Evolutionary conservation across 2,329 filamentous ascomycete species (phyloP), one percentile per base, ranked within the genome.

Genomic region (Incumbomyces delicatus): DNA sequence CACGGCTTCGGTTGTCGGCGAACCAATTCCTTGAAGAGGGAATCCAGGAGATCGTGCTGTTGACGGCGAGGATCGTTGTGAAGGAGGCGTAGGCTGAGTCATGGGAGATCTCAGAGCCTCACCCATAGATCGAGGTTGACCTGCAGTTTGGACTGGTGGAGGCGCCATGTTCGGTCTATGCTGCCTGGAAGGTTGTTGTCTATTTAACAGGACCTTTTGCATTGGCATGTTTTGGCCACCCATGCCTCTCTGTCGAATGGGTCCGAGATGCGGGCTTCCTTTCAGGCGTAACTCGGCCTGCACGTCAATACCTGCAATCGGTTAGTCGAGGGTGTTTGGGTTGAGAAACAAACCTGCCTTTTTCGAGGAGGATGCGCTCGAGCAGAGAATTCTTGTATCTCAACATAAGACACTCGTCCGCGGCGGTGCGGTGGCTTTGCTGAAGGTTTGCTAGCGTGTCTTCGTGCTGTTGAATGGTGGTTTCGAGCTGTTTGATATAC

Each of bases 401-500:
- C 58, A 98, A 75, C 92, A 98, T 96, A 61, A 96, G 70, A 64
- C 92, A 96, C 68, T 96, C 92, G 66, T 96, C 92, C 48, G 90
- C 88, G 48, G 92, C 92, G 60, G 81, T 89, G 58, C 92, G 86
- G 63, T 96, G 92, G 55, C 88, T 94, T 61, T 90, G 85, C 68
- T 96, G 92, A 50, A 98, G 75, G 60, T 81, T 94, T 59, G 94
- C 86, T 47, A 96, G 75, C 59, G 87, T 90, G 60, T 94, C 87
- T 69, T 98, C 92, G 74, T 96, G 90, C 58, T 92, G 86, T 61
- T 92, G 90, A 67, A 98, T 96, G 47, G 89, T 94, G 58, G 90
- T 87, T 70, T 98, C 92, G 20, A 98, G 78, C 67, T 98, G 92
- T 72, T 96, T 96, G 72, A 98, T 98, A 67, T 98, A 98, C 72